These are phyloP conservation scores for Mallotus nudiflorus DNA, from an alignment of 345 rosid genomes.

Conservation along the genomic window DNA sequence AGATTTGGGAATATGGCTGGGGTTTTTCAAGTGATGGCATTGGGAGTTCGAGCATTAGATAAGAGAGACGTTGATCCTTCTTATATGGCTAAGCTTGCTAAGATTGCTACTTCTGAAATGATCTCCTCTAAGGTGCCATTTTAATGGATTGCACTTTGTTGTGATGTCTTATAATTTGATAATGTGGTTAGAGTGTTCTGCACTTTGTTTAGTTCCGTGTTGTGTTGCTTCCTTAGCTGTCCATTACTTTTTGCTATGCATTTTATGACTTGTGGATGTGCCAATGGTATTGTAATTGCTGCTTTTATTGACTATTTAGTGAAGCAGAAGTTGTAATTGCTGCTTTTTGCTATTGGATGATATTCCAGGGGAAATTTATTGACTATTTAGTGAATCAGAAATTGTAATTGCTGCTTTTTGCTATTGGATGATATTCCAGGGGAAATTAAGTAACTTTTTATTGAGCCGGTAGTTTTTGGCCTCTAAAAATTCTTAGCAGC, in stretches of 20 bases:
- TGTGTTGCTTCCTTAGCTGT: too few relatives aligned
- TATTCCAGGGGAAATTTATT: too few relatives aligned
- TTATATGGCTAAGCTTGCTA: conserved; percentile 84
- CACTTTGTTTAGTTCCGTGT: background rate
- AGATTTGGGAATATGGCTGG: conserved; percentile 94
- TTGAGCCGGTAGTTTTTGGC: background rate
- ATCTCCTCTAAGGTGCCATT: conserved; percentile 80
- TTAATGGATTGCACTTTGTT: background rate
- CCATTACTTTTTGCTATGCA: too few relatives aligned
- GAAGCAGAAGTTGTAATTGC: too few relatives aligned
- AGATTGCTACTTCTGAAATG: conserved; percentile 87
- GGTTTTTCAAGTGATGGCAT: conserved; percentile 89
- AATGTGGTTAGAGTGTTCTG: background rate
- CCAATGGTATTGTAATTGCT: too few relatives aligned
- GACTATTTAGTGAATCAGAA: background rate
- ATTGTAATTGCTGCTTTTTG: background rate
- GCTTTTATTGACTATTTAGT: too few relatives aligned
- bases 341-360: too few relatives aligned
- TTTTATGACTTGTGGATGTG: too few relatives aligned
- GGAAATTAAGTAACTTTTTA: background rate
- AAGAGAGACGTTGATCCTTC: conserved; percentile 61
- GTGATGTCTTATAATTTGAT: background rate
- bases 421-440: background rate
- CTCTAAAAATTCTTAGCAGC: background rate
- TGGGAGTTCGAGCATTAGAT: conserved; percentile 65